Percentiles rank a stretch among this genome's conserved stretches.
Conservation (phyloP, 2,329 filamentous ascomycete genomes). For the Fusarium verrucosum region DNA sequence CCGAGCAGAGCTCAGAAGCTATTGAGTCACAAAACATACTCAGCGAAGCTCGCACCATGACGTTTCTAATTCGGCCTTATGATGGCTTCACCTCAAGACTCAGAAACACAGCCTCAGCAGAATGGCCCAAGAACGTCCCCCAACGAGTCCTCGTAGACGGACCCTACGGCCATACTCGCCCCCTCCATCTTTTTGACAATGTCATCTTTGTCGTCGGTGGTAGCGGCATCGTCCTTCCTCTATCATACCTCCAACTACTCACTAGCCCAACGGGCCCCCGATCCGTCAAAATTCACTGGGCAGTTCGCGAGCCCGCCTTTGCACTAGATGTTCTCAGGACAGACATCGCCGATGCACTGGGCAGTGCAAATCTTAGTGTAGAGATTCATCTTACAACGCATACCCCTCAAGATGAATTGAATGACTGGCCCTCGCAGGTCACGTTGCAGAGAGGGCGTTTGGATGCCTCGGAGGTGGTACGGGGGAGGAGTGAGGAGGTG, state of each 20-base stretch:
- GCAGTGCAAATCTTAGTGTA: slow-evolving; percentile 46
- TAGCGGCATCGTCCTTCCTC: slow-evolving; percentile 55
- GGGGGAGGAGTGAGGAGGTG: slow-evolving; percentile 35
- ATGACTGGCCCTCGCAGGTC: slow-evolving; percentile 31
- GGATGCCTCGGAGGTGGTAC: slow-evolving; percentile 48
- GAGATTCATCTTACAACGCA: slow-evolving; percentile 51
- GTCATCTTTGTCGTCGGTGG: slow-evolving; percentile 57
- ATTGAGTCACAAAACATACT: neutral
- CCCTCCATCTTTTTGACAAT: slow-evolving; percentile 51
- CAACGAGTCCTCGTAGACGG: slow-evolving; percentile 56
- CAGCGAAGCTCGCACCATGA: slow-evolving; percentile 41
- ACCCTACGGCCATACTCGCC: slow-evolving; percentile 55
- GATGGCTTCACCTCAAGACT: slow-evolving; percentile 56
- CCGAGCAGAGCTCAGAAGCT: neutral
- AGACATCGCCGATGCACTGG: slow-evolving; percentile 47
- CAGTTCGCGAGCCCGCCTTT: slow-evolving; percentile 53
- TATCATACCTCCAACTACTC: slow-evolving; percentile 51
- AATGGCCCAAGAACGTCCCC: slow-evolving; percentile 39
- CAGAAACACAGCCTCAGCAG: slow-evolving; percentile 42
- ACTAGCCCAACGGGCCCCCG: slow-evolving; percentile 24
- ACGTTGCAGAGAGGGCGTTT: slow-evolving; percentile 45
- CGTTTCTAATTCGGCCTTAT: slow-evolving; percentile 58
- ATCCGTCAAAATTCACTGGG: slow-evolving; percentile 54
- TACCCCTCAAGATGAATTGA: slow-evolving; percentile 2
- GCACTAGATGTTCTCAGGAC: slow-evolving; percentile 48